A percentile compares a stretch with the other conserved stretches of the same genome.
Conservation (phyloP, 2,329 filamentous ascomycete species). For the Eutypa lata region DNA sequence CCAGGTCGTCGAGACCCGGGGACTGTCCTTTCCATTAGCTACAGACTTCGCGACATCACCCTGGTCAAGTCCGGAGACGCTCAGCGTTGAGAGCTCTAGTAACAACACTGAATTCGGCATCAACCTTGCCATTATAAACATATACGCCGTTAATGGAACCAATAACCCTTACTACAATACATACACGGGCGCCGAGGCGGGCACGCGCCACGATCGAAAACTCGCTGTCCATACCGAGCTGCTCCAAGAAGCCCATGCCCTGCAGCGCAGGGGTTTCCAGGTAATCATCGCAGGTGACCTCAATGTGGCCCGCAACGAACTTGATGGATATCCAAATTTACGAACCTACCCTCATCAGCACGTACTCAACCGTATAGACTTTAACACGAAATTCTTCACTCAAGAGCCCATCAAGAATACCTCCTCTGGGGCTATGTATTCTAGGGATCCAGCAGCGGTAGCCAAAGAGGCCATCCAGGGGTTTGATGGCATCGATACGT, state of each 20-base stretch:
- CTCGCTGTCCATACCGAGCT: constrained; percentile 43
- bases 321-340: constrained; percentile 41
- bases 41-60: not conserved
- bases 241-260: constrained; percentile 37
- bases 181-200: constrained; percentile 35
- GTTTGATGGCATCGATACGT: constrained; percentile 40
- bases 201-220: constrained; percentile 51
- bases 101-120: not conserved
- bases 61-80: not conserved
- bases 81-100: not conserved
- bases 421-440: constrained; percentile 6
- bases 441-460: not conserved
- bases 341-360: constrained; percentile 43
- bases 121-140: constrained; percentile 46
- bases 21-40: constrained; percentile 2
- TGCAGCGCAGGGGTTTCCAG: constrained; percentile 38
- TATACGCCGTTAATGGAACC: constrained; percentile 54
- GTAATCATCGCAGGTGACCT: constrained; percentile 45
- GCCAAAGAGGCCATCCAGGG: constrained; percentile 27
- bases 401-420: constrained; percentile 12
- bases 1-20: constrained; percentile 38
- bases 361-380: constrained; percentile 47
- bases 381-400: constrained; percentile 45
- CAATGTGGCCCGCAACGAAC: constrained; percentile 12
- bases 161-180: constrained; percentile 41